phyloP scores from a whole-genome alignment of 768 basidiomycete genomes.

The Polyporus arcularius region DNA sequence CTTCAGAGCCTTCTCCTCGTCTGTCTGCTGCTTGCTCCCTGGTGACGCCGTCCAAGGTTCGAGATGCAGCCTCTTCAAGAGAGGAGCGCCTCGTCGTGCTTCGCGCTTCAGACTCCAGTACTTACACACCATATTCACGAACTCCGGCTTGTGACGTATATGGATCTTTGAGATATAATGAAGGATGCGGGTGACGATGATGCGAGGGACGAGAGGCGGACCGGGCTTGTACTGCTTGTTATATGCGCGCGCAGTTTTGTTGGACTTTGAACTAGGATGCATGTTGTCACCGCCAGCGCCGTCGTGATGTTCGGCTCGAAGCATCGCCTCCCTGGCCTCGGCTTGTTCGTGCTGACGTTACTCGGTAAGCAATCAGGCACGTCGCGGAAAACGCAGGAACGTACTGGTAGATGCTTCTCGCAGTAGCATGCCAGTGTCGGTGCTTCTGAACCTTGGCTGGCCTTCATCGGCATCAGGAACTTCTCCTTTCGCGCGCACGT shows the following conservation, averaged over 20 bases:
- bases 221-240: constrained; percentile 91
- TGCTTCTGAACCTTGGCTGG: constrained; percentile 71
- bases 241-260: constrained; percentile 87
- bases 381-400: constrained; percentile 25
- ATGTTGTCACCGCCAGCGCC: constrained; percentile 27
- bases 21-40: constrained; percentile 62
- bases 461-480: constrained; percentile 85
- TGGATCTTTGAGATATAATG: constrained; percentile 71
- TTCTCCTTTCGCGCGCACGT: constrained; percentile 92
- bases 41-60: constrained; percentile 95
- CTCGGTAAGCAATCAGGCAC: background rate
- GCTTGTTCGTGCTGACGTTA: constrained; percentile 63
- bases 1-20: constrained; percentile 81
- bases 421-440: constrained; percentile 80
- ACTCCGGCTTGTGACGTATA: constrained; percentile 75
- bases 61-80: constrained; percentile 89
- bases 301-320: constrained; percentile 51
- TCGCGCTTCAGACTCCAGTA: constrained; percentile 99
- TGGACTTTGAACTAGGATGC: constrained; percentile 32
- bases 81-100: constrained; percentile 87
- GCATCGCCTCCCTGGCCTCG: constrained; percentile 56
- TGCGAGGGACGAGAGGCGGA: constrained; percentile 86
- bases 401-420: constrained; percentile 87
- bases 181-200: constrained; percentile 79
- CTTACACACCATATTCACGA: constrained; percentile 75